Conservation (phyloP, 352 stramenopile genomes). For the Phytophthora pinifolia region DNA sequence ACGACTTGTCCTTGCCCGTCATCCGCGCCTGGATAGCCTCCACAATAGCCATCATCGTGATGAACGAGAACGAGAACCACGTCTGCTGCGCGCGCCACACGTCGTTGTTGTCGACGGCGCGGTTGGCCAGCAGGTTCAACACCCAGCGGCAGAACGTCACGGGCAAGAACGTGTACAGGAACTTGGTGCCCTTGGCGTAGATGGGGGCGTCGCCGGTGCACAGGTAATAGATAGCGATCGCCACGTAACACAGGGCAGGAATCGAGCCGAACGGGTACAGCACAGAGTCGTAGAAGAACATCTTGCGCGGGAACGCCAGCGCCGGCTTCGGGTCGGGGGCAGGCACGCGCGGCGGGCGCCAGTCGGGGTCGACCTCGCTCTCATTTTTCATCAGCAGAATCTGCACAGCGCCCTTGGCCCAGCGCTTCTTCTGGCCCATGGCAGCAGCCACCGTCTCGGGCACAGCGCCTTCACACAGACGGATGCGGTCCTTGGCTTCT, state of each 20-base stretch:
- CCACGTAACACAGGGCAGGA: conserved; percentile 82
- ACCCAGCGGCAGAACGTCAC: conserved; percentile 79
- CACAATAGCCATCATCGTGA: conserved; percentile 84
- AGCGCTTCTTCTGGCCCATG: conserved; percentile 88
- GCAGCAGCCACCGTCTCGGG: conserved; percentile 84
- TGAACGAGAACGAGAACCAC: conserved; percentile 91
- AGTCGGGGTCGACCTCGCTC: conserved; percentile 87
- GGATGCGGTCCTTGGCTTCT: conserved; percentile 84
- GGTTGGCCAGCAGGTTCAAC: conserved; percentile 84
- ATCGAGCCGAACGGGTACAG: conserved; percentile 90
- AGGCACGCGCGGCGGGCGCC: conserved; percentile 78
- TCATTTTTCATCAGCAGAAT: conserved; percentile 91
- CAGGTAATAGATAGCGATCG: conserved; percentile 86
- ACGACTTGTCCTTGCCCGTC: conserved; percentile 86
- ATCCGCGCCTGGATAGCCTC: conserved; percentile 77
- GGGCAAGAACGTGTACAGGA: conserved; percentile 89
- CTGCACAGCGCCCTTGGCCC: conserved; percentile 87
- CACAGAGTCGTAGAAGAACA: conserved; percentile 91
- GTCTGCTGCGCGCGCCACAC: conserved; percentile 89
- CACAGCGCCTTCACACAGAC: conserved; percentile 79
- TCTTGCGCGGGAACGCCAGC: conserved; percentile 82
- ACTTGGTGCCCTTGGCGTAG: conserved; percentile 77
- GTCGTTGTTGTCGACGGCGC: conserved; percentile 88
- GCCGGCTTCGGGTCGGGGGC: conserved; percentile 82
- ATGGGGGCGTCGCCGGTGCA: conserved; percentile 84